Evolutionary conservation across 805 yeast species (phyloP).

Genomic region (Candida patagonica): DNA sequence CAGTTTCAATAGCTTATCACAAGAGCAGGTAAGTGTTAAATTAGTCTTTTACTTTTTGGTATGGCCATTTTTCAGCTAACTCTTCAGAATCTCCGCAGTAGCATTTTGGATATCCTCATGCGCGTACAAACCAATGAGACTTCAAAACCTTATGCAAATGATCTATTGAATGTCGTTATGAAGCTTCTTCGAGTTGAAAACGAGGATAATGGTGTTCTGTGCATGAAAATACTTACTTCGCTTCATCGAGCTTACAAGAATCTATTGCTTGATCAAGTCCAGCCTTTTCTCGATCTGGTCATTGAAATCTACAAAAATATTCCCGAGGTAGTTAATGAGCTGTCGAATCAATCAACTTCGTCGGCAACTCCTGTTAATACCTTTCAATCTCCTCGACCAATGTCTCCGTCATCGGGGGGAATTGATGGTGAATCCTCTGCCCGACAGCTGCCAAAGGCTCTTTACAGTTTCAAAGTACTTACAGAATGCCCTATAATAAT

Average conservation of each 20-base stretch:
- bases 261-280: conserved; percentile 58
- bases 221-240: conserved; percentile 79
- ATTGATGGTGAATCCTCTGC: conserved; percentile 34
- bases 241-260: conserved; percentile 78
- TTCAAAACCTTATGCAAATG: conserved; percentile 58
- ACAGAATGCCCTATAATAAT: conserved; percentile 96
- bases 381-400: conserved; percentile 32
- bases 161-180: conserved; percentile 51
- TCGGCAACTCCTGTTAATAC: conserved; percentile 18
- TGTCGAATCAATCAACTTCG: conserved; percentile 38
- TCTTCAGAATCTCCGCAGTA: conserved; percentile 58
- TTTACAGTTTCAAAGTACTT: conserved; percentile 79
- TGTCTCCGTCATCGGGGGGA: conserved; percentile 33
- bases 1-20: conserved; percentile 54
- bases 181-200: conserved; percentile 63
- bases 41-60: background rate
- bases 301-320: conserved; percentile 70
- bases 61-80: conserved; percentile 15
- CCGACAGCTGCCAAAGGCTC: conserved; percentile 53
- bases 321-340: conserved; percentile 61
- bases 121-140: conserved; percentile 77
- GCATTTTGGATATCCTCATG: conserved; percentile 69
- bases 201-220: conserved; percentile 89
- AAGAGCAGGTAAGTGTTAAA: conserved; percentile 37
- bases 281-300: conserved; percentile 68